Evolutionary conservation across 139 green algal species (phyloP), one percentile per base, ranked within the genome.

Genomic region (Nannochloris sp.): DNA sequence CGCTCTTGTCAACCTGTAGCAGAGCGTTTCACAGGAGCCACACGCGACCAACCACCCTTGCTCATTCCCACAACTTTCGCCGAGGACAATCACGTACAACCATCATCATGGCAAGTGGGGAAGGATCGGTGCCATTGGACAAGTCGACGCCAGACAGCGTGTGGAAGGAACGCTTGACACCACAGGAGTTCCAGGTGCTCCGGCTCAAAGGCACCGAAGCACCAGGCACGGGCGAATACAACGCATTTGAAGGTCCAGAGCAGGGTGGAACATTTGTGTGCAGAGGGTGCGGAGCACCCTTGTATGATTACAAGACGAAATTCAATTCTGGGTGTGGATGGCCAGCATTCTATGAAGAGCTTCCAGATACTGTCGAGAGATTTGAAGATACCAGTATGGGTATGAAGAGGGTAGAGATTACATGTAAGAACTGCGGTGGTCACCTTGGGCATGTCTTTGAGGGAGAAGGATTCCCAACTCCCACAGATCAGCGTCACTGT

Each of bases 361-460:
- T 81, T 23, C 70, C 67, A 23, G 82, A 78, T 21, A 60, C 75
- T 31, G 80, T 93, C 2, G 77, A 88, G 0, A 51, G 60, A 16
- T 16, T 55, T 57, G 31, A 43, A 21, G 60, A 66, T 31, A 57
- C 8, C 15, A 54, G n/a, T 23, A 55, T 66, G 34, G 60, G 60
- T 23, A 66, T 66, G 60, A 43, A 5, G 9, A 40, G 60, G 8
- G 63, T 80, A 8, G 88, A 95, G 73, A 95, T 95, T 59, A 81
- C 81, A 11, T 96, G 88, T 72, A 67, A 56, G n/a, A 83, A 80
- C 16, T 95, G 89, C 61, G 87, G 84, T 5, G 91, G 91, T 4
- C 93, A 98, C 66, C 69, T 98, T 48, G 93, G 93, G 1, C 92
- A 98, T 74, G 92, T 96, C 6, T 97, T 98, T 71, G 81, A 83